Conservation (phyloP, 2,329 filamentous ascomycete genomes). For the Verticillium longisporum region DNA sequence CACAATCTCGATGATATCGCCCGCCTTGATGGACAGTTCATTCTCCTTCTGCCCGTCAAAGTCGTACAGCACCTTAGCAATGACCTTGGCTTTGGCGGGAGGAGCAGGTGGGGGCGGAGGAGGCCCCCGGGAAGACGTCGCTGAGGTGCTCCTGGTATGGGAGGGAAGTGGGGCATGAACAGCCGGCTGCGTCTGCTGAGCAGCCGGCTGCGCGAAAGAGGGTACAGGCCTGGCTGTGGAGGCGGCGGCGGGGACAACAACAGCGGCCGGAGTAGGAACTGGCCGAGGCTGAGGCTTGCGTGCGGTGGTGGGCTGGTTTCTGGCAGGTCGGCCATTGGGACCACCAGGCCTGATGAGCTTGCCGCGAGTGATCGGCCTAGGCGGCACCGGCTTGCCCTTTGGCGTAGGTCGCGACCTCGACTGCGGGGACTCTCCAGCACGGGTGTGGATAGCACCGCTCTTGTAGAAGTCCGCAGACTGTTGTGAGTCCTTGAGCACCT, state of each 20-base stretch:
- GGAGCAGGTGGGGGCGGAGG: slow-evolving; percentile 61
- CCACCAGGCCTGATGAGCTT: slow-evolving; percentile 88
- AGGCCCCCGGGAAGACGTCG: slow-evolving; percentile 27
- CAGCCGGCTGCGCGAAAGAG: slow-evolving; percentile 9
- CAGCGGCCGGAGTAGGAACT: slow-evolving; percentile 26
- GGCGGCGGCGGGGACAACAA: slow-evolving; percentile 18
- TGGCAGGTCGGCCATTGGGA: slow-evolving; percentile 74
- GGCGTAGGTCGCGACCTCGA: slow-evolving; percentile 81
- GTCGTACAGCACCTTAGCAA: slow-evolving; percentile 87
- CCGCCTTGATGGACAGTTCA: slow-evolving; percentile 73
- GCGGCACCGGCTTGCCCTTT: slow-evolving; percentile 76
- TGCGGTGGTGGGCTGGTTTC: slow-evolving; percentile 45
- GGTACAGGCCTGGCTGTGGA: slow-evolving; percentile 11
- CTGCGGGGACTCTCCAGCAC: slow-evolving; percentile 73
- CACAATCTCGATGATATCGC: slow-evolving; percentile 81
- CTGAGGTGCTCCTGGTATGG: slow-evolving; percentile 7
- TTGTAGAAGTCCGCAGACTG: slow-evolving; percentile 82
- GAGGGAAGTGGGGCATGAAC: slow-evolving; percentile 11
- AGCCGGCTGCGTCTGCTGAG: slow-evolving; percentile 10
- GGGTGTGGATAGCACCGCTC: slow-evolving; percentile 84
- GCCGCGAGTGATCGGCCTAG: slow-evolving; percentile 85
- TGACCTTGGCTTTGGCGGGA: slow-evolving; percentile 61
- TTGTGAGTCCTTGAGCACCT: slow-evolving; percentile 81
- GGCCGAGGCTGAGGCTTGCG: slow-evolving; percentile 37
- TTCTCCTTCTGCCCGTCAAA: slow-evolving; percentile 80